Evolutionary conservation across 2,329 filamentous ascomycete genomes (phyloP), one percentile per base, ranked within the genome.

Genomic region (Fusarium austroafricanum): DNA sequence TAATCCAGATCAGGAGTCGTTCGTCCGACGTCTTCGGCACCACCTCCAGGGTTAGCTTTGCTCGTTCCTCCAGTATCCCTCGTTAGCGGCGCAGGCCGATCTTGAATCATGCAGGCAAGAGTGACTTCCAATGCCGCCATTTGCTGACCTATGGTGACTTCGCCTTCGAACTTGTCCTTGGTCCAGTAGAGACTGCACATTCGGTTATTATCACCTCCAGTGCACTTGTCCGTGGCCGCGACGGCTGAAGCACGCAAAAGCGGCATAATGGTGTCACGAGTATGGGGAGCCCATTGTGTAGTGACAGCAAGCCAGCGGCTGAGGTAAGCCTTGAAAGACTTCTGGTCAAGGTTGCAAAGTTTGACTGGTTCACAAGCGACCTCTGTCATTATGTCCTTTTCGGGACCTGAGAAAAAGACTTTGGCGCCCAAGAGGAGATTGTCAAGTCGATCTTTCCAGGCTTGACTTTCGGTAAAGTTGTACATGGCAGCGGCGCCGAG

Each of bases 111-210:
- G 70, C 87, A 89, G 37, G 85, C 84, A 44, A 92, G 83, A 9
- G 90, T 84, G 11, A 90, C 82, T 72, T 91, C 88, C 75, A 92
- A 80, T 4, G 87, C 89, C 2, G 87, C 84, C 90, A 92, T 92
- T 77, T 92, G 89, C 75, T 92, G 89, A 7, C 90, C 90, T 3
- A 92, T 85, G 9, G 89, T 90, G 9, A 82, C 84, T 3, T 81
- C 82, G 23, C 87, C 86, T 74, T 91, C 88, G 77, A 84, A 91
- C 10, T 77, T 76, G 56, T 82, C 79, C 53, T 83, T 81, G 44
- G 83, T 84, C 88, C 89, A 91, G 61, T 84, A 84, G 53, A 88
- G 76, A 10, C 88, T 87, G 69, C 88, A 91, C 81, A 88, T 83
- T 26, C 83, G 83, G 5, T 83, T 82, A 63, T 87, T 88, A 26